Evolutionary conservation across 768 basidiomycete genomes (phyloP), one percentile per base, ranked within the genome.

Genomic region (Lentinus tigrinus): DNA sequence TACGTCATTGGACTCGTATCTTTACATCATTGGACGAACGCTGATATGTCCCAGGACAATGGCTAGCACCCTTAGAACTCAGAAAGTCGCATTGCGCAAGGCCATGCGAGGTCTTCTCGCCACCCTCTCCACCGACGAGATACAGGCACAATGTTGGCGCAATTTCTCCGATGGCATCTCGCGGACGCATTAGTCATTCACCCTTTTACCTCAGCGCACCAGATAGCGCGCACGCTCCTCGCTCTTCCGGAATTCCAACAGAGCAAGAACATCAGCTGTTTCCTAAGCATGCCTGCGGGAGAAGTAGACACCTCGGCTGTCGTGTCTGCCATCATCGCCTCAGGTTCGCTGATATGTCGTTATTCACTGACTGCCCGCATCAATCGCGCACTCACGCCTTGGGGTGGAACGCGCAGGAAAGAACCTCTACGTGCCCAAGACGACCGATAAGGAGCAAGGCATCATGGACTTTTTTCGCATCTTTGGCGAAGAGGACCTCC

Each of bases 261-360:
- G 38, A 78, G 77, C 50, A 77, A 70, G 50, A 75, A 75, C 4
- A 69, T 91, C 28, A 85, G 88, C 73, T 93, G 91, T 70, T 93
- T 88, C 69, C 75, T 93, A 40, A 91, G 84, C 71, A 91, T 93
- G 91, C 88, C 88, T 11, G 69, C 78, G 2, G 87, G 80, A 3
- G 91, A 93, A 64, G 76, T 85, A 24, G 79, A 86, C 64, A 92
- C 91, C 0, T 66, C 77, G 4, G 65, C 67, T 0, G 61, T 92
- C 36, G 77, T 82, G 11, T 68, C 77, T 11, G 74, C 75, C 14
- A 78, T 91, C 53, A 68, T 91, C n/a, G 67, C 74, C 21, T 70
- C 73, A 10, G 84, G 89, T 89, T 57, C 43, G 82, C 42, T 39
- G 40, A 59, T 38, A 17, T 19, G 26, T 23, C 17, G 39, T 21